Evolutionary conservation across 495 filamentous ascomycete species (phyloP).

Genomic region (Alectoria sarmentosa): DNA sequence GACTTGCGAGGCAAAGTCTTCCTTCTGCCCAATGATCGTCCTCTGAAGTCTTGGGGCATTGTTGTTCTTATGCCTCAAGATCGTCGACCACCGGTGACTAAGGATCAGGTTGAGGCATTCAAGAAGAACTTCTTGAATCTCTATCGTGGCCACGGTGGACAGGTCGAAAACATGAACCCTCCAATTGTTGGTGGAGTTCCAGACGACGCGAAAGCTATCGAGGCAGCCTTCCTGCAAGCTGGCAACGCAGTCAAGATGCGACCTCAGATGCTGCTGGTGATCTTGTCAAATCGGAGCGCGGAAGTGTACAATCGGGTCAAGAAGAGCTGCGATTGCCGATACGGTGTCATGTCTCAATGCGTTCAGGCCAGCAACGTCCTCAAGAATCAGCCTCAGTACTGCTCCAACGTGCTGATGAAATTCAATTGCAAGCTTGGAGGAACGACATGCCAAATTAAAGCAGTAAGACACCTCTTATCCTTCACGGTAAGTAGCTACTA

Average conservation of each 20-base stretch:
- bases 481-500: slow-evolving; percentile 5
- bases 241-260: slow-evolving; percentile 36
- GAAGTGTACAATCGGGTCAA: slow-evolving; percentile 72
- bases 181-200: slow-evolving; percentile 30
- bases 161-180: slow-evolving; percentile 37
- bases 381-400: slow-evolving; percentile 63
- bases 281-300: slow-evolving; percentile 59
- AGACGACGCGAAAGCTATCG: slow-evolving; percentile 47
- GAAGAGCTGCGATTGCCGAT: slow-evolving; percentile 74
- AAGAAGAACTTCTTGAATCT: slow-evolving; percentile 49
- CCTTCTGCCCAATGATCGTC: slow-evolving; percentile 45
- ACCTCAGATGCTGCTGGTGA: slow-evolving; percentile 51
- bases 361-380: slow-evolving; percentile 55
- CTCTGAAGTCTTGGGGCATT: slow-evolving; percentile 66
- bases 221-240: slow-evolving; percentile 43
- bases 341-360: slow-evolving; percentile 66
- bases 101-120: slow-evolving; percentile 48
- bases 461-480: slow-evolving; percentile 11
- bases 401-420: slow-evolving; percentile 88
- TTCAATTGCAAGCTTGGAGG: slow-evolving; percentile 95
- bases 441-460: slow-evolving; percentile 42
- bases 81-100: slow-evolving; percentile 30
- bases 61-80: slow-evolving; percentile 41
- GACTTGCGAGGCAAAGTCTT: slow-evolving; percentile 78
- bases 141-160: slow-evolving; percentile 68